Evolutionary conservation across 83 land plant genomes (phyloP), one percentile per base, ranked within the genome.

Genomic region (Picea abies): DNA sequence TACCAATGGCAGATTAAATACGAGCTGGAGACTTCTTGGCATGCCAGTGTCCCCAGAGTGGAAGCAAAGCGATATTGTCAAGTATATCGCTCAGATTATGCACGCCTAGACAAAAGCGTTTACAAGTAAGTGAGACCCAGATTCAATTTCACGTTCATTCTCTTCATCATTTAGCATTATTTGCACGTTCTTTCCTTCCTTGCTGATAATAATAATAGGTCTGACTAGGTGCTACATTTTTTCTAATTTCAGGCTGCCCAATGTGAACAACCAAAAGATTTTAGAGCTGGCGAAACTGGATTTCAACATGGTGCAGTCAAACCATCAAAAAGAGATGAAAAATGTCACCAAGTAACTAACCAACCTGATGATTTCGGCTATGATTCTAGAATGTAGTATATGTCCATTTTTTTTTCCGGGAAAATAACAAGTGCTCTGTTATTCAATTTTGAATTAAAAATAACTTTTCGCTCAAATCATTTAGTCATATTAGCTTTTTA

Each of bases 1-100:
- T 37, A 8, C 52, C 52, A 52, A 49, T 9, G 22, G n/a, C 49
- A 88, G 90, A 89, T 88, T 0, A 78, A 75, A 37, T 78, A 81
- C 8, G 84, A 76, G 9, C 69, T 89, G 12, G 52, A 79, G 2
- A 20, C 19, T 56, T 86, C 89, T 78, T 84, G 89, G 91, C 63
- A 66, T 26, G 60, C 37, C 14, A 84, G 82, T 41, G 63, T 89
- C 11, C 80, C 68, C 14, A 64, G 91, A 16, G 15, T 70, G 19
- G 75, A 70, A 20, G 41, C 49, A 15, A 70, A 44, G 47, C 3
- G 9, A 4, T 70, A 39, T 37, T 35, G 35, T 16, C 47, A 70
- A 6, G 22, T n/a, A 2, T 71, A 71, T 6, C 22, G 8, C 11
- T 8, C 37, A 4, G 8, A 39, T 71, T 39, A 39, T 39, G 52